These are phyloP conservation scores for Taphrina betulina DNA, from an alignment of 1,139 yeast genomes.

Conservation along the genomic window DNA sequence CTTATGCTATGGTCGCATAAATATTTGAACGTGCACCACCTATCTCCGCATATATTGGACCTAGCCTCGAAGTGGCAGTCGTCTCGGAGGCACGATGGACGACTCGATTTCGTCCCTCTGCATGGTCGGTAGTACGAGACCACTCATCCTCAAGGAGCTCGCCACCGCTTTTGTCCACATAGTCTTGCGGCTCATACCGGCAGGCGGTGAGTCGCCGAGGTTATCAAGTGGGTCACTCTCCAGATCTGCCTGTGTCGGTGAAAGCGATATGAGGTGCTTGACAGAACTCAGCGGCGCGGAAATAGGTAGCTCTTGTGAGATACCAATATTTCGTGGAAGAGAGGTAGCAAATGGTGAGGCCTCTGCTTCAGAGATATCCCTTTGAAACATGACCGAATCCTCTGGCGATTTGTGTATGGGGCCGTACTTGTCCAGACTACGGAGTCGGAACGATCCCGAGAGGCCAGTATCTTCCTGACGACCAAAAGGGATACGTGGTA, in stretches of 20 bases:
- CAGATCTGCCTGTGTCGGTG: background rate
- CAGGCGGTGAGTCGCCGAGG: constrained; percentile 13
- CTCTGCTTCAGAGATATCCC: background rate
- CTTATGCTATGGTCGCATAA: too few relatives aligned
- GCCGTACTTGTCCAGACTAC: constrained; percentile 17
- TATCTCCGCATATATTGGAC: too few relatives aligned
- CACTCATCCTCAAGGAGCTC: constrained; percentile 27
- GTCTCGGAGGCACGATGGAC: too few relatives aligned
- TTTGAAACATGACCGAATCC: background rate
- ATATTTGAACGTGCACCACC: too few relatives aligned
- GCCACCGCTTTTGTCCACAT: constrained; percentile 26
- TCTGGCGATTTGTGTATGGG: background rate
- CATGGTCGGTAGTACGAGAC: constrained; percentile 19
- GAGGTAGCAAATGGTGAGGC: constrained; percentile 19
- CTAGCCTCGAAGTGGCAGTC: too few relatives aligned
- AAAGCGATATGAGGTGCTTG: constrained; percentile 16
- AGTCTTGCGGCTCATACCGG: constrained; percentile 6
- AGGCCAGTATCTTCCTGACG: constrained; percentile 13
- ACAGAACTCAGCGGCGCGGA: constrained; percentile 17
- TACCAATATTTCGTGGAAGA: constrained; percentile 10
- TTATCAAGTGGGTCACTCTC: background rate
- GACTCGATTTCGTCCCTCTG: background rate
- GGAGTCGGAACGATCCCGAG: constrained; percentile 13
- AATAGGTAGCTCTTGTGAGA: background rate
- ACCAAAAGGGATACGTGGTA: background rate